These are phyloP conservation scores for Digitaria exilis DNA, from an alignment of 202 grass and related monocot species.

Conservation along the genomic window DNA sequence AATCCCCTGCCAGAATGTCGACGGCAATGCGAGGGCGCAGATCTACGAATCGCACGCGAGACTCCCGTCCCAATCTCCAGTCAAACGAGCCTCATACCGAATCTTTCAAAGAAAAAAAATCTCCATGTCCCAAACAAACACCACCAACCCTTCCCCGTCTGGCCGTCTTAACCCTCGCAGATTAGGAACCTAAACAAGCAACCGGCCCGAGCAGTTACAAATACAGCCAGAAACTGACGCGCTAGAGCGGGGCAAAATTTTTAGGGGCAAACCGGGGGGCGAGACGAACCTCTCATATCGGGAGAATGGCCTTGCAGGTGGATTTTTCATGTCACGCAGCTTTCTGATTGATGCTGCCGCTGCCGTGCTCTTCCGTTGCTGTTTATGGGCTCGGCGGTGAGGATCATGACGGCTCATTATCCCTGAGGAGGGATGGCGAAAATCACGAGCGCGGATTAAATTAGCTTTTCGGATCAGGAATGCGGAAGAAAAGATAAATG, in stretches of 20 bases:
- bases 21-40: conserved; percentile 4
- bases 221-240: not conserved
- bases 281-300: not conserved
- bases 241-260: not conserved
- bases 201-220: not conserved
- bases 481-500: not conserved
- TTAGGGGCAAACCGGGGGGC: not conserved
- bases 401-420: not conserved
- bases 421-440: not conserved
- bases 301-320: not conserved
- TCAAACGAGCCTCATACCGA: conserved; percentile 23
- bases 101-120: not conserved
- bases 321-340: not conserved
- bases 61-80: conserved; percentile 7
- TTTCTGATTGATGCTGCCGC: not conserved
- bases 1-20: not conserved
- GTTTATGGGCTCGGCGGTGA: not conserved
- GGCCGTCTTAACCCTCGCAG: not conserved
- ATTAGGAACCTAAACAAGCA: not conserved
- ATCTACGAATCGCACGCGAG: conserved; percentile 18
- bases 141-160: not conserved
- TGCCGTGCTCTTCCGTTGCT: not conserved
- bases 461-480: not conserved
- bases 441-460: not conserved
- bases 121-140: not conserved